Conservation (phyloP, 257 asterid species). For the Galeopsis tetrahit region DNA sequence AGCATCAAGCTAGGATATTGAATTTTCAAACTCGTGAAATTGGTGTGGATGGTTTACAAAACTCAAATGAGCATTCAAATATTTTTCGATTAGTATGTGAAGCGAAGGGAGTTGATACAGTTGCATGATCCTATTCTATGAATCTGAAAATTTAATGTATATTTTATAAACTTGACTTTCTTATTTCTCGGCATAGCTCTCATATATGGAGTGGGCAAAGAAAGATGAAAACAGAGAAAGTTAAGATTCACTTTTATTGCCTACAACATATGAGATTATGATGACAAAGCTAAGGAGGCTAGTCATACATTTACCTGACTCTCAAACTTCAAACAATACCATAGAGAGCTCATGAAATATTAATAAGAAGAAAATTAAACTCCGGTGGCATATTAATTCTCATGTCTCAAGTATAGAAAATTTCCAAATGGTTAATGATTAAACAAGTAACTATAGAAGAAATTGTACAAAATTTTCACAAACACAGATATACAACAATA, state of each 20-base stretch:
- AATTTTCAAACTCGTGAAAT: too few species aligned
- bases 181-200: neutral
- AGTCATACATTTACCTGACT: neutral
- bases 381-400: constrained; percentile 2
- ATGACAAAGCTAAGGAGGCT: neutral
- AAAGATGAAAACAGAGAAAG: neutral
- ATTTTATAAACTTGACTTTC: too few species aligned
- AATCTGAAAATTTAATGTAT: too few species aligned
- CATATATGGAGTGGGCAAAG: neutral
- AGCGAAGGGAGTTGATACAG: too few species aligned
- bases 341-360: constrained; percentile 1
- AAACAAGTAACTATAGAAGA: neutral
- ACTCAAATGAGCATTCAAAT: too few species aligned
- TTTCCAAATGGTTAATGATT: neutral
- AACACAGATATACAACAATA: neutral
- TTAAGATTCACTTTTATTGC: neutral
- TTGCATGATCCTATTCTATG: too few species aligned
- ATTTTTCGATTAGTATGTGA: too few species aligned
- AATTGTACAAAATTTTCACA: neutral
- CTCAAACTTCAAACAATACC: neutral
- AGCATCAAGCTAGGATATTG: too few species aligned
- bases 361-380: constrained; percentile 1
- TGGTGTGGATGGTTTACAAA: too few species aligned
- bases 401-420: constrained; percentile 1
- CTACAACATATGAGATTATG: neutral